phyloP scores from a whole-genome alignment of 495 filamentous ascomycete genomes.

The Penicillium riverlandense region DNA sequence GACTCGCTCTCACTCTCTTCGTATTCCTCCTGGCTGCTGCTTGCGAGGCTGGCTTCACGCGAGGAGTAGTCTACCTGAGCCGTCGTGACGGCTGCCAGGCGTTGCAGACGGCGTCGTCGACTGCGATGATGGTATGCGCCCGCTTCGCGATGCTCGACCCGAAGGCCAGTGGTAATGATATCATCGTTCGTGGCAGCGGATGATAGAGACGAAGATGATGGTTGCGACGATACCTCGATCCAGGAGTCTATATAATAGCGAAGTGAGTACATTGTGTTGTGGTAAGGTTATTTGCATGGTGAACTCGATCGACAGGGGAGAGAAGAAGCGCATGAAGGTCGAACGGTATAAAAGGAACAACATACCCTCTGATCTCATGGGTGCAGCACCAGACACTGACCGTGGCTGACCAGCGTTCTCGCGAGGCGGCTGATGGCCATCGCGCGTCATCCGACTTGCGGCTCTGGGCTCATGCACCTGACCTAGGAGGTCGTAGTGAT shows the following conservation, averaged over 20 bases:
- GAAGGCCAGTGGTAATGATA: conserved; percentile 77
- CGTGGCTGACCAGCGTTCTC: conserved; percentile 29
- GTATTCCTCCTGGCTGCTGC: conserved; percentile 86
- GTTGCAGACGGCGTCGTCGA: conserved; percentile 48
- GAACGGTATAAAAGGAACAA: conserved; percentile 10
- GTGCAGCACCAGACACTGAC: conserved; percentile 21
- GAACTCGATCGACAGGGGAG: conserved; percentile 11
- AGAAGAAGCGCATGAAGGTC: conserved; percentile 4
- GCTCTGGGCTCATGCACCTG: conserved; percentile 37
- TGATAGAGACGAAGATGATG: conserved; percentile 86
- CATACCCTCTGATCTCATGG: conserved; percentile 45
- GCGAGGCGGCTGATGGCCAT: conserved; percentile 23
- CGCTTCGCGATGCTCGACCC: conserved; percentile 51
- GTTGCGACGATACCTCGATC: conserved; percentile 91
- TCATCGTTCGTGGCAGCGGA: conserved; percentile 70
- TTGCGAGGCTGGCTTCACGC: conserved; percentile 25
- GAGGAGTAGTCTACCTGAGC: conserved; percentile 44
- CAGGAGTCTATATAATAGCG: conserved; percentile 74
- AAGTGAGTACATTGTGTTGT: conserved; percentile 46
- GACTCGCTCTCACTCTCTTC: conserved; percentile 82
- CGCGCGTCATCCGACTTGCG: conserved; percentile 34
- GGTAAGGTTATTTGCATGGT: conserved; percentile 14
- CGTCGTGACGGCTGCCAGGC: conserved; percentile 35
- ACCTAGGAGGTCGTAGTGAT: conserved; percentile 38
- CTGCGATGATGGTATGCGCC: conserved; percentile 32